A percentile compares a stretch with the other conserved stretches of the same genome.
These are phyloP conservation scores for Picea glauca DNA, from an alignment of 75 land plant genomes.

Conservation along the genomic window DNA sequence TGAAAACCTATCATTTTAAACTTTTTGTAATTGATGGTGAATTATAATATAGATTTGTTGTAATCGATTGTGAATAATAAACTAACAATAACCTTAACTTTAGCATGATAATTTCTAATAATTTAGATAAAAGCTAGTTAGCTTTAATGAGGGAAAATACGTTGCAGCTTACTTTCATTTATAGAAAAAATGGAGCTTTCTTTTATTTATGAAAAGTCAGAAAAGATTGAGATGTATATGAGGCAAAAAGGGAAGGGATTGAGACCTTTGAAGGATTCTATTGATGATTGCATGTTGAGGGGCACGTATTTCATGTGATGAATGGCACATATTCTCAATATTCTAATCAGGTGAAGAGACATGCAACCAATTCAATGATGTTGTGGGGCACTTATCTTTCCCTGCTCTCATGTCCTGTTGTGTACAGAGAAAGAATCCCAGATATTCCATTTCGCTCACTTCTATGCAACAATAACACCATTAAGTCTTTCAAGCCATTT, in stretches of 20 bases:
- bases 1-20: no score
- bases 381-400: slow-evolving; percentile 3
- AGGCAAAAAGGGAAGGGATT: background rate
- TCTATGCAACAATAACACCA: slow-evolving; percentile 1
- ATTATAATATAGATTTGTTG: no score
- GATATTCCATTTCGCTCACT: background rate
- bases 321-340: background rate
- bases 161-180: no score
- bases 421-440: background rate
- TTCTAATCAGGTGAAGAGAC: background rate
- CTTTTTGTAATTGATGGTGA: no score
- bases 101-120: no score
- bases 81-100: no score
- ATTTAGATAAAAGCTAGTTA: no score
- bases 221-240: background rate
- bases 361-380: slow-evolving; percentile 4
- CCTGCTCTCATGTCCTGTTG: background rate
- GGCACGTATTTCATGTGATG: background rate
- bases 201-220: background rate
- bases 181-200: background rate
- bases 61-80: no score
- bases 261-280: background rate
- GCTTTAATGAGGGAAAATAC: no score
- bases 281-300: background rate
- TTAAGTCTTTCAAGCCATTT: background rate